Evolutionary conservation across 805 yeast genomes (phyloP).

Genomic region (Vanderwaltozyma verrucispora): DNA sequence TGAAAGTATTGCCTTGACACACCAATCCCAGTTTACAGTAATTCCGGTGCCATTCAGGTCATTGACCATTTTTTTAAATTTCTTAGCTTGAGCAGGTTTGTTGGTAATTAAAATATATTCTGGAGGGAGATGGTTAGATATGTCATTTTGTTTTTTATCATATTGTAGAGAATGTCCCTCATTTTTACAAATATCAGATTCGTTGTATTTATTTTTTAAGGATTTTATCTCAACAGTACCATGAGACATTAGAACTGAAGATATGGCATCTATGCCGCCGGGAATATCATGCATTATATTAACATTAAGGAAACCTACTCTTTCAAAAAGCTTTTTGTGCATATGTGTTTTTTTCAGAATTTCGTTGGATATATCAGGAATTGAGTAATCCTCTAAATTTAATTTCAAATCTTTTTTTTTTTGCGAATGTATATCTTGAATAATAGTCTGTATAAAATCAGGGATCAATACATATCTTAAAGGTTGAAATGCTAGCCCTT

Average conservation of each 20-base stretch:
- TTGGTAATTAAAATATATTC: slow-evolving; percentile 19
- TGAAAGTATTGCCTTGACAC: slow-evolving; percentile 19
- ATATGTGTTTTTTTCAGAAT: slow-evolving; percentile 11
- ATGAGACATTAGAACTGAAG: slow-evolving; percentile 19
- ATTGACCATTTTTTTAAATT: slow-evolving; percentile 11
- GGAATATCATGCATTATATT: slow-evolving; percentile 19
- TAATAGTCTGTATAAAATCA: slow-evolving; percentile 37
- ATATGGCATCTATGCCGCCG: slow-evolving; percentile 20
- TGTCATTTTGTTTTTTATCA: not conserved
- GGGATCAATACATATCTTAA: slow-evolving; percentile 44
- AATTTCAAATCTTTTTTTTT: slow-evolving; percentile 6
- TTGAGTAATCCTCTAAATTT: slow-evolving; percentile 19
- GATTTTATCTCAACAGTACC: slow-evolving; percentile 17
- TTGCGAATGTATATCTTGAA: slow-evolving; percentile 23
- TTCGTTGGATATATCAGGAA: slow-evolving; percentile 27
- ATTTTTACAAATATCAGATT: slow-evolving; percentile 1
- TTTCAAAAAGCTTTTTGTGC: slow-evolving; percentile 19
- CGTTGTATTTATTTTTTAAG: not conserved
- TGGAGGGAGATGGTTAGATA: slow-evolving; percentile 41
- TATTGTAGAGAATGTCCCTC: not conserved
- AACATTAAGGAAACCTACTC: slow-evolving; percentile 13
- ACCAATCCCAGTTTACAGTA: slow-evolving; percentile 28
- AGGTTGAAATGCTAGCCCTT: slow-evolving; percentile 51
- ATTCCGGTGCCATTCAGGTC: slow-evolving; percentile 5
- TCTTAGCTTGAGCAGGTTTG: slow-evolving; percentile 21